Conservation (phyloP, 2,329 filamentous ascomycete genomes). For the Fusarium irregulare region DNA sequence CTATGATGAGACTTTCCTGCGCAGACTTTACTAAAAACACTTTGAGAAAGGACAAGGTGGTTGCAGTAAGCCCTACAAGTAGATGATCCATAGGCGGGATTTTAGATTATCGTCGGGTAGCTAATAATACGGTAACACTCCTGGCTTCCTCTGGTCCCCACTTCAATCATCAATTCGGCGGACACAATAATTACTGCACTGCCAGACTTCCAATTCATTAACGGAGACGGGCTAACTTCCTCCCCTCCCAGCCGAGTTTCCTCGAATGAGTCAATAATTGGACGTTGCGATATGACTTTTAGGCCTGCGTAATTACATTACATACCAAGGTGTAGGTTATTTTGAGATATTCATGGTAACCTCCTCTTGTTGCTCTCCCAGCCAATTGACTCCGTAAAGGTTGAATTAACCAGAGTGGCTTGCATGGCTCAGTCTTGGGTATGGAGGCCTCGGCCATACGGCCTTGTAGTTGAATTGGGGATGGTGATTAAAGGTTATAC, state of each 20-base stretch:
- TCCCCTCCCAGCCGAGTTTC: neutral
- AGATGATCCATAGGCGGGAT: neutral
- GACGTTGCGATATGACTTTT: neutral
- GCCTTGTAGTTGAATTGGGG: neutral
- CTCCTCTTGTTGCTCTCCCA: neutral
- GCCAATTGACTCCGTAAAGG: neutral
- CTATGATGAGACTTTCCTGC: neutral
- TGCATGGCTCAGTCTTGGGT: neutral
- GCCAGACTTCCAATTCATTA: too few relatives aligned
- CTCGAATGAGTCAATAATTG: neutral
- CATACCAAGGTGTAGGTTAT: neutral
- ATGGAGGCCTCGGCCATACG: neutral
- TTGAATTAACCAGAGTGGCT: too few relatives aligned
- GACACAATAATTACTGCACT: too few relatives aligned
- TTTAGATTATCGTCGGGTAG: neutral
- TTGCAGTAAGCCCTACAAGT: neutral
- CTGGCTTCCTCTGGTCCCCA: neutral
- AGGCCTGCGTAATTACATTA: neutral
- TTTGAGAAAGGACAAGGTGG: neutral
- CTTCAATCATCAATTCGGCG: too few relatives aligned
- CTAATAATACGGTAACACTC: neutral
- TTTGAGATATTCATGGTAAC: neutral
- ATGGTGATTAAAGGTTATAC: neutral
- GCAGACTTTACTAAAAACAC: accelerated
- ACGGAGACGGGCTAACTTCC: too few relatives aligned